Base-by-base conservation (phyloP, 2,329 filamentous ascomycete species). In the Boeremia lycopersici region DNA sequence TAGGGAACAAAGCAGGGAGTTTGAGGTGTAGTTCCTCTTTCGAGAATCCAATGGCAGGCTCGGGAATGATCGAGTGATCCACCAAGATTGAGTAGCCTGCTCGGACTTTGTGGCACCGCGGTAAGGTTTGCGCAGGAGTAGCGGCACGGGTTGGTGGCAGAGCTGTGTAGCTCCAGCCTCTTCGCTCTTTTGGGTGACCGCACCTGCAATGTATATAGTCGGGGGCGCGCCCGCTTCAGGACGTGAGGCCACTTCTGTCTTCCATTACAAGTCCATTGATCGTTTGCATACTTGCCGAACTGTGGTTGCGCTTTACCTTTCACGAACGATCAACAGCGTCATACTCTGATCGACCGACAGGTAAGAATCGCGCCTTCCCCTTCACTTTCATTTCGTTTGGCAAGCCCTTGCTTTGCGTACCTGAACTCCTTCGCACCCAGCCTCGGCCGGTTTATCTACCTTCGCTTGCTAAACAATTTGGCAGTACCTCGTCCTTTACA, bases 401-500 rank as follows among this genome's bases (percentile, higher is more conserved):
- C 25, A 15, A 26, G 0, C 28, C 31, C 38, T 45, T 8, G 39
- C 11, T 34, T 35, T 55, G 13, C 31, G 26, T 39, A 38, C 10
- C 30, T 38, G 35, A 44, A 48, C 15, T 9, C 29, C 13, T 35
- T 8, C 41, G n/a, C 44, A 4, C 40, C 39, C 13, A 19, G 29
- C 26, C 25, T 10, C 30, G 38, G 31, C 26, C 31, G 38, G 28
- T 33, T 46, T 48, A 38, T 6, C 35, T 39, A 28, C 41, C 31
- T 46, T 47, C 33, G 17, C 54, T 39, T 36, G 33, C 58, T 63
- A 54, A 64, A 58, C 34, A 12, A 15, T 40, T 33, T 35, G 48
- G 47, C 59, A 56, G 28, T 31, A 55, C 44, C 26, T 19, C n/a
- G 28, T 33, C 61, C 55, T 55, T 52, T 56, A 17, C 40, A 55